A percentile compares a stretch with the other conserved stretches of the same genome.
These are phyloP conservation scores for Aphanomyces euteiches DNA, from an alignment of 352 stramenopile genomes.

Conservation along the genomic window DNA sequence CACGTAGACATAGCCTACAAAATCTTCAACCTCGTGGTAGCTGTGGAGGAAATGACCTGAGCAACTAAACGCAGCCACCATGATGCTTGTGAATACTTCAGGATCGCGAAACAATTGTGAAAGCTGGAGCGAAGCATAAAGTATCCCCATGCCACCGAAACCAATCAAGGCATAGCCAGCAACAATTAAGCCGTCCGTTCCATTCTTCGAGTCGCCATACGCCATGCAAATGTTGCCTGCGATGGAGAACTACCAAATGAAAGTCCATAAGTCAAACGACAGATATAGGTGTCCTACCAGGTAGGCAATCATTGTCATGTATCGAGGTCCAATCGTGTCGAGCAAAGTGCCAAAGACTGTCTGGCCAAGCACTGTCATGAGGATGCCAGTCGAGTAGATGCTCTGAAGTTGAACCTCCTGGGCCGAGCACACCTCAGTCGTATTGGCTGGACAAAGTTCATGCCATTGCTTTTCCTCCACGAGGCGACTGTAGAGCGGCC, in stretches of 20 bases:
- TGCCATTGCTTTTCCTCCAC: slow-evolving; percentile 26
- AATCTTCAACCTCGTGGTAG: neutral
- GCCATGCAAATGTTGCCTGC: slow-evolving; percentile 24
- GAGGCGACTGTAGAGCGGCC: slow-evolving; percentile 17
- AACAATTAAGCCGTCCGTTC: slow-evolving; percentile 7
- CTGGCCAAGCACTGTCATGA: slow-evolving; percentile 23
- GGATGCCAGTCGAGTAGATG: slow-evolving; percentile 24
- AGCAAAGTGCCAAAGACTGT: slow-evolving; percentile 16
- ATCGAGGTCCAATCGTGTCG: slow-evolving; percentile 24
- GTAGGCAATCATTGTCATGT: slow-evolving; percentile 17
- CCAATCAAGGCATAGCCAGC: slow-evolving; percentile 16
- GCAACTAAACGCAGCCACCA: slow-evolving; percentile 19
- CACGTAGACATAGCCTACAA: slow-evolving; percentile 24
- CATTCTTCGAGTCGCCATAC: slow-evolving; percentile 19
- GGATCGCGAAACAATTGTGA: slow-evolving; percentile 5
- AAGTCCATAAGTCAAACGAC: neutral
- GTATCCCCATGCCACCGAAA: slow-evolving; percentile 22
- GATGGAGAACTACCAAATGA: slow-evolving; percentile 19
- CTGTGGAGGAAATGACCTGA: slow-evolving; percentile 36
- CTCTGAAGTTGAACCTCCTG: slow-evolving; percentile 26
- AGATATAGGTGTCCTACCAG: slow-evolving; percentile 2
- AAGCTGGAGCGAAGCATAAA: slow-evolving; percentile 22
- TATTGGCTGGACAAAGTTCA: slow-evolving; percentile 26
- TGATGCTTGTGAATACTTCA: slow-evolving; percentile 2
- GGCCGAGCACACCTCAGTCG: slow-evolving; percentile 14